phyloP scores from a whole-genome alignment of 140 eudicot species.

The Erigeron philadelphicus region DNA sequence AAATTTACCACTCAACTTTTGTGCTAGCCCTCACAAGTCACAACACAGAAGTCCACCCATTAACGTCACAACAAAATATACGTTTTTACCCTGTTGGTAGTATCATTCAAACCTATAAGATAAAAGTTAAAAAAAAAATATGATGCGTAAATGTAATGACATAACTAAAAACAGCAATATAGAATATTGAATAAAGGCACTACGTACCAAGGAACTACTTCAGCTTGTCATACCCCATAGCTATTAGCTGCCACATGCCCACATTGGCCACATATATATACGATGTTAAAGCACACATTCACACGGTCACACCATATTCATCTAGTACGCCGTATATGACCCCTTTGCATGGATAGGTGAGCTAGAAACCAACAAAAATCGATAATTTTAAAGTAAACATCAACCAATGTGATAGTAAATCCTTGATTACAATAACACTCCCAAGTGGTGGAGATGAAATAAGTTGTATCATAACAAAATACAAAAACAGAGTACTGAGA shows the following conservation, averaged over 20 bases:
- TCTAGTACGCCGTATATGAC: background rate
- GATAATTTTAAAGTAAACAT: background rate
- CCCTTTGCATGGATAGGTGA: background rate
- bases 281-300: background rate
- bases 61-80: background rate
- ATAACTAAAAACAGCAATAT: background rate
- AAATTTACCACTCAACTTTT: background rate
- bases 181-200: background rate
- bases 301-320: background rate
- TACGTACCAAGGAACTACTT: too few species aligned
- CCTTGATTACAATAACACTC: conserved; percentile 22
- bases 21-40: background rate
- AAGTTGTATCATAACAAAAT: conserved; percentile 15
- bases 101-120: background rate
- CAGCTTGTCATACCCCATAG: background rate
- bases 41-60: conserved; percentile 1
- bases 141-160: background rate
- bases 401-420: conserved; percentile 6
- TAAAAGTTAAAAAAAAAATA: background rate
- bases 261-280: too few species aligned
- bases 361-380: background rate
- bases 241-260: background rate
- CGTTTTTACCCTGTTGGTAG: background rate
- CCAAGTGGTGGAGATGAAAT: conserved; percentile 9
- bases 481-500: background rate